Percentiles rank a stretch among this genome's conserved stretches.
Conservation (phyloP, 2,329 filamentous ascomycete genomes). For the Coniochaeta sp. region DNA sequence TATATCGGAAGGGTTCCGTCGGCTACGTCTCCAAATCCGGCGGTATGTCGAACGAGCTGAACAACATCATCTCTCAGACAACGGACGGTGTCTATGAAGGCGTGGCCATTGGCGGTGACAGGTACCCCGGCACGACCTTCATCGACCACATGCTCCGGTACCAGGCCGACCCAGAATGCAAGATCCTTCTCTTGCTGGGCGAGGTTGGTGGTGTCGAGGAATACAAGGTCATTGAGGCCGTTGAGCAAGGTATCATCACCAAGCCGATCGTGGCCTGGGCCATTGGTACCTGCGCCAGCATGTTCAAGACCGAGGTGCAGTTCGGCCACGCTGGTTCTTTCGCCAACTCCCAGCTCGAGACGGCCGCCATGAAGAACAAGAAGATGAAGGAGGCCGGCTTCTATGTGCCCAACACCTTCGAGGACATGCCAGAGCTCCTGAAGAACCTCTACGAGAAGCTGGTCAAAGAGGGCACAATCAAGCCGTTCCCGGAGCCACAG, state of each 20-base stretch:
- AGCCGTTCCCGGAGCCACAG: slow-evolving; percentile 78
- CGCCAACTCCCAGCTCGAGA: slow-evolving; percentile 99
- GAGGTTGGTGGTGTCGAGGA: slow-evolving; percentile 99
- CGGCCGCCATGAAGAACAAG: slow-evolving; percentile 94
- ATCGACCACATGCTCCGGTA: slow-evolving; percentile 97
- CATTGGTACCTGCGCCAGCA: slow-evolving; percentile 97
- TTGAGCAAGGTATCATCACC: slow-evolving; percentile 89
- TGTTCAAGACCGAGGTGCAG: slow-evolving; percentile 99
- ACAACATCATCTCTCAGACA: slow-evolving; percentile 97
- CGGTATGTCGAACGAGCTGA: slow-evolving; percentile 99
- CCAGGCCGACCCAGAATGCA: slow-evolving; percentile 94
- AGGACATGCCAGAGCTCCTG: slow-evolving; percentile 79
- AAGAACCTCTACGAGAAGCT: slow-evolving; percentile 81
- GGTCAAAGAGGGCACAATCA: slow-evolving; percentile 76
- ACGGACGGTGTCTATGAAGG: slow-evolving; percentile 99
- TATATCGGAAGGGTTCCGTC: slow-evolving; percentile 98
- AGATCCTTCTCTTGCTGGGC: slow-evolving; percentile 91
- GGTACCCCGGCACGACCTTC: slow-evolving; percentile 98
- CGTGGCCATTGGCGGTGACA: slow-evolving; percentile 98
- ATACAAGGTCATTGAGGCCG: slow-evolving; percentile 98
- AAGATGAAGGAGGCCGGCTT: slow-evolving; percentile 92
- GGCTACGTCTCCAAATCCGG: slow-evolving; percentile 99
- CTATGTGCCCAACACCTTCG: slow-evolving; percentile 90
- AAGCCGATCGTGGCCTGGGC: slow-evolving; percentile 99
- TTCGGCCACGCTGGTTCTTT: slow-evolving; percentile 98